Percentiles rank a stretch among this genome's conserved stretches.
Evolutionary conservation across 1,139 yeast species (phyloP).

Genomic region (Scheffersomyces stambukii): DNA sequence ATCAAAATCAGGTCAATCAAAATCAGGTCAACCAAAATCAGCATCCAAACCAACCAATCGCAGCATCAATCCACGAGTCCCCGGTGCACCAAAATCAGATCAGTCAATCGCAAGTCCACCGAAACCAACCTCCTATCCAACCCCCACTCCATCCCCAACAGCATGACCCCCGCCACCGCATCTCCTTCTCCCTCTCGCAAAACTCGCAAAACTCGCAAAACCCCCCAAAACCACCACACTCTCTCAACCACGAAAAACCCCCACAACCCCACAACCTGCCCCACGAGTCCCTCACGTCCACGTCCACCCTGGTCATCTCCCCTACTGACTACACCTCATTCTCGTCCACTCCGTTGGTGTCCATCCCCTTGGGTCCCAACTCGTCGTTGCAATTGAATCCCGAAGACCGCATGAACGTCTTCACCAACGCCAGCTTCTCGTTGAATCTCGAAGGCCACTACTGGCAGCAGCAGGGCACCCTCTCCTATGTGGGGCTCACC

Average conservation of each 20-base stretch:
- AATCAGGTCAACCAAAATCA: too few species aligned
- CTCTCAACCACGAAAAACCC: too few species aligned
- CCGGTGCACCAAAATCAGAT: too few species aligned
- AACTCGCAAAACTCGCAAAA: constrained; percentile 1
- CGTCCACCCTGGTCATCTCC: constrained; percentile 2
- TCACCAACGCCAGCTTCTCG: constrained; percentile 35
- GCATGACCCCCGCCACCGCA: not conserved
- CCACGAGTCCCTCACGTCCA: constrained; percentile 1
- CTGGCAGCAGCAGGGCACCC: constrained; percentile 42
- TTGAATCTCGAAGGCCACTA: constrained; percentile 34
- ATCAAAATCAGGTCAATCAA: too few species aligned
- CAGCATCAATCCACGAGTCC: too few species aligned
- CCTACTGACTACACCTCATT: constrained; percentile 11
- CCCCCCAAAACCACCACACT: not conserved
- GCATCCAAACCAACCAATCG: too few species aligned
- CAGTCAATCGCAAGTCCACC: too few species aligned
- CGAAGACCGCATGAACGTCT: constrained; percentile 31
- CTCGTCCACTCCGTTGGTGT: constrained; percentile 15
- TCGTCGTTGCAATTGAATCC: constrained; percentile 33
- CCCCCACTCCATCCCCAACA: not conserved
- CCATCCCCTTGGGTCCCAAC: constrained; percentile 37
- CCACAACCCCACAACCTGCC: not conserved
- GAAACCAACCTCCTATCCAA: too few species aligned
- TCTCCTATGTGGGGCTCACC: constrained; percentile 40
- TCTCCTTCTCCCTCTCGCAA: not conserved